Evolutionary conservation across 2,329 filamentous ascomycete genomes (phyloP).

Genomic region (Cladobotryum protrusum): DNA sequence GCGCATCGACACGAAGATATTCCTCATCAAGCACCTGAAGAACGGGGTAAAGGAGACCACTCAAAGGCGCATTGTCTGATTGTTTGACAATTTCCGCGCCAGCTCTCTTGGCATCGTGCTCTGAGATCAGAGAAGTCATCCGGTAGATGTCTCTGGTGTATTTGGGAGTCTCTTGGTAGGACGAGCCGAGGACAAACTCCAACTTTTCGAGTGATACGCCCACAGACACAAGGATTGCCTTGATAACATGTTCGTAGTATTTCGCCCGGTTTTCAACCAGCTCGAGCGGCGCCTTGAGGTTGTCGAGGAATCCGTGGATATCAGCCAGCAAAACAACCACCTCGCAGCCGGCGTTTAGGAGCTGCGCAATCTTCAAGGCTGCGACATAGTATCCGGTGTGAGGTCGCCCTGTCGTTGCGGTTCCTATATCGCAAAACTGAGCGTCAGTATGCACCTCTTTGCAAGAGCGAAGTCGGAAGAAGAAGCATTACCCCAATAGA

Average conservation of each 20-base stretch:
- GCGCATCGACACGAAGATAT: slow-evolving; percentile 78
- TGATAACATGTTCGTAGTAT: slow-evolving; percentile 78
- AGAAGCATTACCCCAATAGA: slow-evolving; percentile 68
- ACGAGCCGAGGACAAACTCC: slow-evolving; percentile 76
- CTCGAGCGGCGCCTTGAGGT: slow-evolving; percentile 81
- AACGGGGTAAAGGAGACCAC: slow-evolving; percentile 36
- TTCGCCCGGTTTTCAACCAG: slow-evolving; percentile 74
- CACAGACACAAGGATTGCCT: slow-evolving; percentile 66
- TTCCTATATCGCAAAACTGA: slow-evolving; percentile 42
- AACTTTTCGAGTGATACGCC: slow-evolving; percentile 74
- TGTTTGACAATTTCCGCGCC: slow-evolving; percentile 95
- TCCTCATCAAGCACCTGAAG: slow-evolving; percentile 88
- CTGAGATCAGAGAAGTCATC: slow-evolving; percentile 61
- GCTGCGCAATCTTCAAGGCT: slow-evolving; percentile 82
- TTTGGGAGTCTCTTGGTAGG: slow-evolving; percentile 60
- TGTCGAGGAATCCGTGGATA: slow-evolving; percentile 72
- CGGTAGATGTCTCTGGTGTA: slow-evolving; percentile 90
- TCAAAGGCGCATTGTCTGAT: slow-evolving; percentile 65
- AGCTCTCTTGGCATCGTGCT: slow-evolving; percentile 82
- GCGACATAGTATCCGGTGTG: slow-evolving; percentile 88
- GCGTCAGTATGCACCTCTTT: not conserved
- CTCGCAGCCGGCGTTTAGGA: slow-evolving; percentile 77
- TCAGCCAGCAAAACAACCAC: slow-evolving; percentile 73
- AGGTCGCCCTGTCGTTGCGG: slow-evolving; percentile 77
- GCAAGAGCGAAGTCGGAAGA: not conserved